Percentiles rank a stretch among this genome's conserved stretches.
Conservation (phyloP, 106 monocot genomes). For the Dioscorea dumetorum region DNA sequence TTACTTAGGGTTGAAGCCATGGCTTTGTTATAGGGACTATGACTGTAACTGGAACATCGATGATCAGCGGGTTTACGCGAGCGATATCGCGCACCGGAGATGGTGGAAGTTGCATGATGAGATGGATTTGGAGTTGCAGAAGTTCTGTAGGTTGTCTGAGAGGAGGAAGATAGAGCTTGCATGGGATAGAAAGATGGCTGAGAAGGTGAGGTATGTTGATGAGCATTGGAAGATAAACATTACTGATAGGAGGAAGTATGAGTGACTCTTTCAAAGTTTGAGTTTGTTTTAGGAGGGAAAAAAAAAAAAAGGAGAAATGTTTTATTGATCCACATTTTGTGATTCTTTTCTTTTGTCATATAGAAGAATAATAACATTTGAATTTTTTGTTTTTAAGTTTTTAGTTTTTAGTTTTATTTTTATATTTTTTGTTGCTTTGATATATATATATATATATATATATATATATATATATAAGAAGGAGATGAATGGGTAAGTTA, state of each 20-base stretch:
- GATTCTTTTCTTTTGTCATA: too few species aligned
- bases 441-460: too few species aligned
- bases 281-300: too few species aligned
- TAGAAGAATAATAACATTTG: too few species aligned
- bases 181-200: slow-evolving; percentile 42
- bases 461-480: too few species aligned
- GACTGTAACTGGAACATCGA: slow-evolving; percentile 79
- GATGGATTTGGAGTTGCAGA: slow-evolving; percentile 48
- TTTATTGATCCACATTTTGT: too few species aligned
- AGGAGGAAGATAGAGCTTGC: slow-evolving; percentile 39
- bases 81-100: slow-evolving; percentile 54
- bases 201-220: slow-evolving; percentile 26
- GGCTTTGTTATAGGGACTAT: slow-evolving; percentile 71
- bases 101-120: slow-evolving; percentile 76
- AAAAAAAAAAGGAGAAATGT: too few species aligned
- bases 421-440: too few species aligned
- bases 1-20: slow-evolving; percentile 80
- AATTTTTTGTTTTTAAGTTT: too few species aligned
- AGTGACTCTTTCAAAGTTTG: neutral
- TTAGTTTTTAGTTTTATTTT: too few species aligned
- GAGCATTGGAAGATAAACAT: slow-evolving; percentile 55
- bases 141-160: slow-evolving; percentile 37
- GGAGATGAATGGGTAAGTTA: too few species aligned
- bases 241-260: slow-evolving; percentile 18
- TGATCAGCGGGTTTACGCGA: slow-evolving; percentile 53